These are phyloP conservation scores for Penicillium verrucosum DNA, from an alignment of 2,329 filamentous ascomycete species.

Conservation along the genomic window DNA sequence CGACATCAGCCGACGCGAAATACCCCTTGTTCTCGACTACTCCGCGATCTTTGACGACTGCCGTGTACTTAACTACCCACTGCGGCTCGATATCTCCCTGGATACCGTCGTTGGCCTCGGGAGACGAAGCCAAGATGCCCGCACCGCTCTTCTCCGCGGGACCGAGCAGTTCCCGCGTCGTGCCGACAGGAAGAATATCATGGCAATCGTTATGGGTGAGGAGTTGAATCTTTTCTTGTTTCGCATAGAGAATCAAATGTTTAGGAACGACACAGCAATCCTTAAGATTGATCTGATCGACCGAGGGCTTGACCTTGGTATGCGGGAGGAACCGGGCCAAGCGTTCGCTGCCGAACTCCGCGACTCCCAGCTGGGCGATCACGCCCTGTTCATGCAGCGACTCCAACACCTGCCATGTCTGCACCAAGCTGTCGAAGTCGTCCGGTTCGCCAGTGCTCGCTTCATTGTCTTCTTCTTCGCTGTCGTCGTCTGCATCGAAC, in stretches of 20 bases:
- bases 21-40: conserved; percentile 99
- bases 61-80: conserved; percentile 97
- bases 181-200: conserved; percentile 82
- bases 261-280: conserved; percentile 96
- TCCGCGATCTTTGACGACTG: conserved; percentile 86
- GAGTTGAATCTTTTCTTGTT: conserved; percentile 76
- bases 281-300: conserved; percentile 93
- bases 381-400: conserved; percentile 66
- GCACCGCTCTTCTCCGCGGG: conserved; percentile 70
- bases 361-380: conserved; percentile 74
- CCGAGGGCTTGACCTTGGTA: conserved; percentile 69
- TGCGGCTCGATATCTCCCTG: conserved; percentile 77
- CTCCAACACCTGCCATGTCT: conserved; percentile 68
- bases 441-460: conserved; percentile 48
- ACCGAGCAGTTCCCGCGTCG: conserved; percentile 77
- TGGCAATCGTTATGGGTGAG: conserved; percentile 93
- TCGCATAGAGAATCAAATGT: conserved; percentile 79
- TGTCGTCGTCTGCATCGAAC: conserved; percentile 90
- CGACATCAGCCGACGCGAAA: conserved; percentile 78
- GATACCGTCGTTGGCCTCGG: conserved; percentile 54
- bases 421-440: conserved; percentile 61
- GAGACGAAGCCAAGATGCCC: conserved; percentile 66
- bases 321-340: conserved; percentile 71
- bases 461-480: conserved; percentile 63
- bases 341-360: conserved; percentile 87